A percentile compares a stretch with the other conserved stretches of the same genome.
phyloP scores from a whole-genome alignment of 2,329 filamentous ascomycete species.

The Aspergillus luchuensis region DNA sequence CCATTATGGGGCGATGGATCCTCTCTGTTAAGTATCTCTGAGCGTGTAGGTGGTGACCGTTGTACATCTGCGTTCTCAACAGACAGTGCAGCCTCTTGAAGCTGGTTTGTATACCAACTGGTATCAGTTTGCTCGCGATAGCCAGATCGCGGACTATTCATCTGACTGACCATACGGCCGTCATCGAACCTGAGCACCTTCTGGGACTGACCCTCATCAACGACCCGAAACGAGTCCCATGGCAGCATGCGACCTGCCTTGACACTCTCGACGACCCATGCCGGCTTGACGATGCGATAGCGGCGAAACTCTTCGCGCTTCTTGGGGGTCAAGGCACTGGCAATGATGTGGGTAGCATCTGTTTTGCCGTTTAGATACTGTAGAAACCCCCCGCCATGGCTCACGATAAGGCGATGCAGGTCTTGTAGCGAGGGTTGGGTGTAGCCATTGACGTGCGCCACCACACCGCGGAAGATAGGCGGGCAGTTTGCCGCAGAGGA shows the following conservation, averaged over 20 bases:
- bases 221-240: slow-evolving; percentile 81
- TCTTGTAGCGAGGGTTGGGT: slow-evolving; percentile 91
- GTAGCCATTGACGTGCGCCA: slow-evolving; percentile 92
- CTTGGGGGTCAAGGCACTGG: slow-evolving; percentile 85
- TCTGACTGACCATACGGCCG: slow-evolving; percentile 68
- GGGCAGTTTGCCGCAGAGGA: slow-evolving; percentile 69
- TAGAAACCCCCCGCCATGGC: slow-evolving; percentile 90
- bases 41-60: not conserved
- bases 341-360: slow-evolving; percentile 92
- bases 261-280: slow-evolving; percentile 91
- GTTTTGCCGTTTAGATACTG: slow-evolving; percentile 96
- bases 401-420: slow-evolving; percentile 83
- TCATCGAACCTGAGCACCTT: slow-evolving; percentile 68
- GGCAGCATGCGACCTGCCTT: slow-evolving; percentile 76
- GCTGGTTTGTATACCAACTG: slow-evolving; percentile 79
- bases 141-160: slow-evolving; percentile 60
- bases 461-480: slow-evolving; percentile 85
- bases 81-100: slow-evolving; percentile 50
- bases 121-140: slow-evolving; percentile 80
- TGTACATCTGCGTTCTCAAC: slow-evolving; percentile 30
- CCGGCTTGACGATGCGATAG: slow-evolving; percentile 90
- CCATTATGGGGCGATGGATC: slow-evolving; percentile 31
- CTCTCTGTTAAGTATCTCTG: not conserved
- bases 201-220: slow-evolving; percentile 82
- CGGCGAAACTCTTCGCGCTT: slow-evolving; percentile 84